These are phyloP conservation scores for Rhizophlyctis rosea DNA, from an alignment of 192 early-diverging fungal species.

Conservation along the genomic window DNA sequence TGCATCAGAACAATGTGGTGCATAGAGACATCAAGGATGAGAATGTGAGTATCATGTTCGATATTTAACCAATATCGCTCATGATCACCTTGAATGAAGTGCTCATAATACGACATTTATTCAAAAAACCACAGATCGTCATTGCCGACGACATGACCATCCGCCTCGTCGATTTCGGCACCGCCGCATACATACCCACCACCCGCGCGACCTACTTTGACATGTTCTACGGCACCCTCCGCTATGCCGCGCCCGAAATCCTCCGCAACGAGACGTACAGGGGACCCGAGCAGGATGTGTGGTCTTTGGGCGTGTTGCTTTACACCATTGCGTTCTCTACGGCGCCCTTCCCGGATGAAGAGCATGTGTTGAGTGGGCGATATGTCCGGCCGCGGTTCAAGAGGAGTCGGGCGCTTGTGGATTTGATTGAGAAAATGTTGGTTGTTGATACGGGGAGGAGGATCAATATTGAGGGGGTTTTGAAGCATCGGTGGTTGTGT, in stretches of 20 bases:
- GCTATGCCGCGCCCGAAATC: constrained; percentile 75
- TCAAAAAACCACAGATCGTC: constrained; percentile 37
- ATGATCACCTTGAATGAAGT: neutral
- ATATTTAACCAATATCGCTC: constrained; percentile 9
- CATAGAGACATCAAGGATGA: constrained; percentile 90
- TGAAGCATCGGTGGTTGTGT: constrained; percentile 70
- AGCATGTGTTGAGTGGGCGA: constrained; percentile 7
- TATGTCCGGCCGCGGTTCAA: constrained; percentile 14
- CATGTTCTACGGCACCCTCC: constrained; percentile 70
- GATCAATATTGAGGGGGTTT: constrained; percentile 73
- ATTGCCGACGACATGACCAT: constrained; percentile 48
- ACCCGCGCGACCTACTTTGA: constrained; percentile 59
- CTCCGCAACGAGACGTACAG: constrained; percentile 66
- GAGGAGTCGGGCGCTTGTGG: constrained; percentile 16
- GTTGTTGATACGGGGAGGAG: constrained; percentile 64
- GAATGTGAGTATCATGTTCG: too few species aligned
- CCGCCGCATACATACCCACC: constrained; percentile 55
- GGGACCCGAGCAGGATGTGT: constrained; percentile 75
- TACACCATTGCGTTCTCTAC: constrained; percentile 70
- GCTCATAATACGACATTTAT: too few species aligned
- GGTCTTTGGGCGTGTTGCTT: constrained; percentile 75
- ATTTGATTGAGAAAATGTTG: constrained; percentile 72
- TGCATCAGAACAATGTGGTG: constrained; percentile 39
- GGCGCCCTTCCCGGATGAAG: constrained; percentile 31
- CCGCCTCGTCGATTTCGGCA: constrained; percentile 83